Base-by-base conservation (phyloP, 352 stramenopile species). In the Globisporangium parvum region DNA sequence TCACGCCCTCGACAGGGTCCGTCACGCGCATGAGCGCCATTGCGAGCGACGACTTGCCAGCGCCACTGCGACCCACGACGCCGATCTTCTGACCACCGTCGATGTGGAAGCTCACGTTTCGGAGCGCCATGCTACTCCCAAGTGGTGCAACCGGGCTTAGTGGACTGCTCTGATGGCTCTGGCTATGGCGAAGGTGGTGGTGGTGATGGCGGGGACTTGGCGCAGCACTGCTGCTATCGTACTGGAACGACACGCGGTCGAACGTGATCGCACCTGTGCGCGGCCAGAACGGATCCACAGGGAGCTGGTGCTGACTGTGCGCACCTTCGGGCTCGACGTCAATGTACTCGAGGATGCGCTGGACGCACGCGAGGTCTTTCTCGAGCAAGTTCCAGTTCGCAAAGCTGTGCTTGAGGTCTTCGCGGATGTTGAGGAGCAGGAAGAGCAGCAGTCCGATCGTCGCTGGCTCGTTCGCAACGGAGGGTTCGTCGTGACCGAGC, bases 11-110 rank as follows among this genome's bases (percentile, higher is more conserved):
- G 40, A 65, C 47, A 6, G 69, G 35, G 10, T 65, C 37, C 6
- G 74, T 63, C 17, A 88, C 71, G 17, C 77, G 67, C 45, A 87
- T 80, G 20, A 88, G 47, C 20, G 73, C 75, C 65, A 79, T 80
- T 40, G 77, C 70, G 17, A 88, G 47, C 37, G 73, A 81, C 28
- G 67, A 85, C 54, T 88, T 88, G 8, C 77, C 77, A 0, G 75
- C 74, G 10, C 75, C 77, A 12, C 76, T 88, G n/a, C 77, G 74
- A 6, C 69, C 82, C 48, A 78, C 73, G 14, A 88, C 74, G 4
- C 75, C 77, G 50, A 81, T 72, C 55, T 85, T 85, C 55, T 82
- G 65, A 10, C 77, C 77, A 15, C 67, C 66, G 24, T 64, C 51
- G 2, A 80, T 67, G 17, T 63, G 63, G 41, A 85, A 81, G 18